These are phyloP conservation scores for Populus nigra DNA, from an alignment of 345 rosid genomes.

Conservation along the genomic window DNA sequence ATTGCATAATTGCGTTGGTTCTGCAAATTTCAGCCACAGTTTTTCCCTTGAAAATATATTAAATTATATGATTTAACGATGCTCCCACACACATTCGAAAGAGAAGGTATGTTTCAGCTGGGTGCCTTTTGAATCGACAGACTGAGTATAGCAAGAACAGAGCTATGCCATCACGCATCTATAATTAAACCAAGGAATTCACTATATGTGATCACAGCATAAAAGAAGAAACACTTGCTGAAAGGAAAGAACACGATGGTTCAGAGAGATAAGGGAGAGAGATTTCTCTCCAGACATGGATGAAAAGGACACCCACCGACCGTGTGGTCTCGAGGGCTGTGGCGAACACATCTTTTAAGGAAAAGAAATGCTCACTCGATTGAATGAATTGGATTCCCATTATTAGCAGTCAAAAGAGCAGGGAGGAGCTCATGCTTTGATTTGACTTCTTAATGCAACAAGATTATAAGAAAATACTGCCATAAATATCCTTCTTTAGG, in stretches of 20 bases:
- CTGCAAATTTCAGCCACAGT: background rate
- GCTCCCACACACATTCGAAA: no score
- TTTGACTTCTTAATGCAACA: constrained; percentile 16
- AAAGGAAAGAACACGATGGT: background rate
- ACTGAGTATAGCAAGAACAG: no score
- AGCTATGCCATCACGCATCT: no score
- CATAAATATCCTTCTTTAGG: background rate
- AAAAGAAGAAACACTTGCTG: background rate
- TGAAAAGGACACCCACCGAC: constrained; percentile 23
- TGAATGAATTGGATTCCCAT: constrained; percentile 33
- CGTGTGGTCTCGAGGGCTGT: constrained; percentile 19
- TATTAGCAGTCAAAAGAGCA: constrained; percentile 21
- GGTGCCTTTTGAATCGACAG: no score
- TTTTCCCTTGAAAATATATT: no score
- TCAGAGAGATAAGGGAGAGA: background rate
- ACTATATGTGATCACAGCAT: no score
- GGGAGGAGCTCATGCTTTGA: constrained; percentile 1
- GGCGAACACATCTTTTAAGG: constrained; percentile 36
- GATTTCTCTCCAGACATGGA: background rate
- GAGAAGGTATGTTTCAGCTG: no score
- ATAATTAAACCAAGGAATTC: no score
- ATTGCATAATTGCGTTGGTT: background rate
- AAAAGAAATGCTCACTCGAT: background rate
- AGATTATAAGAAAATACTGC: background rate
- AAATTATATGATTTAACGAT: no score